Base-by-base conservation (phyloP, 2,329 filamentous ascomycete species). In the Graphiopsis chlorocephala region DNA sequence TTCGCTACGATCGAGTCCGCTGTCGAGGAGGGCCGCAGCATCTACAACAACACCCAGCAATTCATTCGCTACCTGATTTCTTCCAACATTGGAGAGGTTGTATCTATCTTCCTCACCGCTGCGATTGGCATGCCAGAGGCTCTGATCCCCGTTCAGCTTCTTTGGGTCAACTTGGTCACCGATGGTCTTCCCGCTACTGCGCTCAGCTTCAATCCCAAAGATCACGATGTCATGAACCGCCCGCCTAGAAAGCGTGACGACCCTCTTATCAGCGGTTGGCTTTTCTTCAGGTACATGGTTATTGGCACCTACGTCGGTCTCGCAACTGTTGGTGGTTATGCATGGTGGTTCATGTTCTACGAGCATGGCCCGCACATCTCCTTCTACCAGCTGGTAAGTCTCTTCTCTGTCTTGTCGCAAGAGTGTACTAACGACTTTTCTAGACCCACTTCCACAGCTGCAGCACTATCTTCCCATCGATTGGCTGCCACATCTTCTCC, bases 301-400 rank as follows among this genome's bases (percentile, higher is more conserved):
- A 95, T 99, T 72, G 95, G 95, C 67, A 92, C 88, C 10, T 99
- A 99, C 69, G 95, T 99, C 65, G 95, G 95, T 75, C 84, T 92
- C 47, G 95, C 95, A 62, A 99, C 95, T 3, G 96, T 99, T 23
- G 93, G 90, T 74, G 95, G 96, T 53, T 99, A 99, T 76, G 94
- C 92, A n/a, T 99, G 95, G 95, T 99, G 93, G 92, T 99, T 98
- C 84, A 93, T 99, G 90, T 97, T 90, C 83, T 94, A 98, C 81
- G 81, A 88, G 10, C 87, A 89, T 70, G 95, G 95, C 0, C 95
- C 95, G 26, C 91, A 96, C 78, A 96, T 99, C 79, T 88, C 84
- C 68, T 97, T 98, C 82, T 90, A 86, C 78, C 92, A 99, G 76
- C 83, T 99, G 70, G 83, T 85, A 78, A 78, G 82, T 78, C 25